Evolutionary conservation across 1,284 basidiomycete genomes (phyloP).

Genomic region (Trametes polyzona): DNA sequence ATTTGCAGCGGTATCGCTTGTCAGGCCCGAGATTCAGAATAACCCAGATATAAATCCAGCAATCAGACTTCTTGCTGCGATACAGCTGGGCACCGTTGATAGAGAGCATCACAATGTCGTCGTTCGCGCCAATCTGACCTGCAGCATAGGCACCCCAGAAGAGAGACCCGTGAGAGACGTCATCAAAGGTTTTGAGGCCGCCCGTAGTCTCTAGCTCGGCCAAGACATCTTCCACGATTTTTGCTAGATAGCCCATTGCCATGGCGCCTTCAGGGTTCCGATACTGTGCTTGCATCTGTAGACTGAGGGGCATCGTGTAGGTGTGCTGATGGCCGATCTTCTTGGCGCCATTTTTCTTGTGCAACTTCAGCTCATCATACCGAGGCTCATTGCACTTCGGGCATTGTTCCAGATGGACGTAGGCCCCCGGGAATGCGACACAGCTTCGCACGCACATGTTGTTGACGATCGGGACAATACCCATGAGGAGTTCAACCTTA

Average conservation of each 20-base stretch:
- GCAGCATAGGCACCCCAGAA: not conserved
- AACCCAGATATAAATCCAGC: constrained; percentile 31
- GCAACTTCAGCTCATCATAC: constrained; percentile 7
- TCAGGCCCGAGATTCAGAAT: constrained; percentile 22
- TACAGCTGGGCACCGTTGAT: constrained; percentile 31
- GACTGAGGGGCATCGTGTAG: not conserved
- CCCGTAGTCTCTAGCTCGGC: not conserved
- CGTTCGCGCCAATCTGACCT: not conserved
- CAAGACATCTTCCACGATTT: not conserved
- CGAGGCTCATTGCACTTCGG: constrained; percentile 11
- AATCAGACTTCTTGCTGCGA: constrained; percentile 25
- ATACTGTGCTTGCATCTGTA: not conserved
- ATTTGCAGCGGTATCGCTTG: constrained; percentile 19
- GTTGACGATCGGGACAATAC: constrained; percentile 27
- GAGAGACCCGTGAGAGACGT: not conserved
- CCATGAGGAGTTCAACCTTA: constrained; percentile 29
- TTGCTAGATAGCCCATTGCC: not conserved
- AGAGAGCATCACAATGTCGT: constrained; percentile 21
- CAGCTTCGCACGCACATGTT: constrained; percentile 42
- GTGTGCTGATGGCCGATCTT: not conserved
- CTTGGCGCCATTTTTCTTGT: not conserved
- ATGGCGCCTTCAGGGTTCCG: not conserved
- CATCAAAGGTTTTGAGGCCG: not conserved
- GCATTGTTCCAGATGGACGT: constrained; percentile 21
- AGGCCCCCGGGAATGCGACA: constrained; percentile 18